These are phyloP conservation scores for Cutaneotrichosporon mucoides DNA, from an alignment of 1,284 basidiomycete genomes.

Conservation along the genomic window DNA sequence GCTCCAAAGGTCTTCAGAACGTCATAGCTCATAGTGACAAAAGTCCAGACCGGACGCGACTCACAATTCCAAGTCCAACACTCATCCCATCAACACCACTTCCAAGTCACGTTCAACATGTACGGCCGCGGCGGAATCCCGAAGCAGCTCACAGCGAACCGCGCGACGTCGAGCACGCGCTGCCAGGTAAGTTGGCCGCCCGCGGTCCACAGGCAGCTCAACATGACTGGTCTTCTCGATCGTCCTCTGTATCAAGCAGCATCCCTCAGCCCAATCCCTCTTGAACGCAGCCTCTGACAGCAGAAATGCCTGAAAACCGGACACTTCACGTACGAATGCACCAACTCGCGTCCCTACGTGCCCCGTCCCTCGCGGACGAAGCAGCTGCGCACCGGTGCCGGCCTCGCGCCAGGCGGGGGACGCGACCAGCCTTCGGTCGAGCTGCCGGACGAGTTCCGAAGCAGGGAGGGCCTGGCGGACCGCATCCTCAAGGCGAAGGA, in stretches of 20 bases:
- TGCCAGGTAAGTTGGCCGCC: constrained; percentile 38
- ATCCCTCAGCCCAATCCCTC: not conserved
- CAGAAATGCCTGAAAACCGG: constrained; percentile 47
- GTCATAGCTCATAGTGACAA: no score
- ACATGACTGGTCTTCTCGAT: not conserved
- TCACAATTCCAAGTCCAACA: no score
- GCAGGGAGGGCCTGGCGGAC: constrained; percentile 39
- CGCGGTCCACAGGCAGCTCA: not conserved
- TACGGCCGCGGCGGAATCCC: constrained; percentile 23
- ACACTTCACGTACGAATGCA: constrained; percentile 50
- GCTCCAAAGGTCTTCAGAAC: no score
- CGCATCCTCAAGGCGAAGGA: constrained; percentile 46
- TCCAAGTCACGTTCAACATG: constrained; percentile 20
- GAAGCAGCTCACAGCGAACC: constrained; percentile 35
- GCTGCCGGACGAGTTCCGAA: constrained; percentile 49
- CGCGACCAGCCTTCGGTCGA: constrained; percentile 41
- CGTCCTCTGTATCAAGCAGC: constrained; percentile 2
- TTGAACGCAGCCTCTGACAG: constrained; percentile 1
- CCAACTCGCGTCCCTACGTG: constrained; percentile 40
- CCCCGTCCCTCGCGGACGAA: constrained; percentile 43
- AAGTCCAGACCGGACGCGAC: no score
- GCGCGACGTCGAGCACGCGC: constrained; percentile 39
- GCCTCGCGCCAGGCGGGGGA: constrained; percentile 18
- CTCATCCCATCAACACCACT: no score
- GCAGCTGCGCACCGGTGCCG: constrained; percentile 26